Evolutionary conservation across 495 filamentous ascomycete species (phyloP), one percentile per base, ranked within the genome.

Genomic region (Penicillium atrosanguineum): DNA sequence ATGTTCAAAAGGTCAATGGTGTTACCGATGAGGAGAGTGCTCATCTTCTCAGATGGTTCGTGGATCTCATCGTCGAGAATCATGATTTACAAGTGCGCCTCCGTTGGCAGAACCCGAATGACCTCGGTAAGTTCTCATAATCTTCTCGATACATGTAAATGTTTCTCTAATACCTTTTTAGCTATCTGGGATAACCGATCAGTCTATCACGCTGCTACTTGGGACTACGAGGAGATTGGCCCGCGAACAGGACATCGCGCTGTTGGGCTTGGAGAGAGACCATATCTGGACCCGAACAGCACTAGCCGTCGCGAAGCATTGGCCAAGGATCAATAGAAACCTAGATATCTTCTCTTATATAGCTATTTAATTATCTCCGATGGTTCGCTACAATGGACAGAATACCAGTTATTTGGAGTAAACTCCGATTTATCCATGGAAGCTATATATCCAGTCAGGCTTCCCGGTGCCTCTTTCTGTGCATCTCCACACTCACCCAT

Each of bases 181-280:
- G 87, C 88, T 0, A 90, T 93, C 56, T 93, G 89, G 88, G 89
- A 91, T 64, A 91, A 91, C 56, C 70, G 88, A 7, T 81, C 78
- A 36, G 78, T 81, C 1, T 90, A 83, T 64, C 88, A 91, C 57
- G 78, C 81, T 4, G 86, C 87, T 0, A 91, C 87, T 2, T 83
- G 77, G 41, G 89, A 91, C 63, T 89, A 84, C 67, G 75, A 77
- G 6, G 79, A 70, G 0, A 62, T 84, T 36, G 87, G 83, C 3
- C 50, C 63, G 7, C 66, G 87, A 42, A 75, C 75, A 28, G 87
- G 87, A 0, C 77, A 83, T 42, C 69, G 88, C 4, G 81, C 78
- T 16, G 83, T 88, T 6, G 82, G 84, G 36, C 53, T 89, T 46
- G 88, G 86, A 0, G 87, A 91, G 76, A 72, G 69, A 58, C 87